These are phyloP conservation scores for Termitomyces heimii DNA, from an alignment of 768 basidiomycete genomes.

Conservation along the genomic window DNA sequence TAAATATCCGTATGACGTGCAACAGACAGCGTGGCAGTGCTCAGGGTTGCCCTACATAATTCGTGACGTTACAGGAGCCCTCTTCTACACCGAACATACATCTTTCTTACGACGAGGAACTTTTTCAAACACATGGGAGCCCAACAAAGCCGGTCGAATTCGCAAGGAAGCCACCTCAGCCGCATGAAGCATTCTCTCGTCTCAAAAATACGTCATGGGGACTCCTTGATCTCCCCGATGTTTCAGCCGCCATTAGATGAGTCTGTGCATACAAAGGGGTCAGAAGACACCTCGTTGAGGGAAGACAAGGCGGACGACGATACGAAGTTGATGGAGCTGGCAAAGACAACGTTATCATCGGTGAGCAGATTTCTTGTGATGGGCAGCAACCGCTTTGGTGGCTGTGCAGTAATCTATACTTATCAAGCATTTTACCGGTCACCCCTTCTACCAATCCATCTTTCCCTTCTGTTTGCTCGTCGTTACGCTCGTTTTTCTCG, in stretches of 20 bases:
- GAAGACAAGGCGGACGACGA: neutral
- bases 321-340: neutral
- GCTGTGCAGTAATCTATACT: constrained; percentile 12
- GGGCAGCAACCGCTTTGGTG: neutral
- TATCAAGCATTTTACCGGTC: constrained; percentile 8
- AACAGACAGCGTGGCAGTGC: constrained; percentile 4
- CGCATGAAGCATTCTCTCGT: constrained; percentile 13
- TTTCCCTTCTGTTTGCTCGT: neutral
- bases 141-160: constrained; percentile 21
- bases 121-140: constrained; percentile 20
- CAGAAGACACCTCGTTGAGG: neutral
- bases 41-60: neutral
- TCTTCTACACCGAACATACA: neutral
- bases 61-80: neutral
- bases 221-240: neutral
- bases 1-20: neutral
- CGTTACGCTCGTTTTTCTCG: neutral
- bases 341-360: neutral
- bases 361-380: constrained; percentile 8
- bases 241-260: neutral
- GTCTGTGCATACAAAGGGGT: neutral
- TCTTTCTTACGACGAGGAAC: neutral
- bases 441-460: neutral
- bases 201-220: constrained; percentile 7
- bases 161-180: constrained; percentile 14